Percentiles rank a stretch among this genome's conserved stretches.
Evolutionary conservation across 1,139 yeast genomes (phyloP).

Genomic region (Suhomyces terraborum): DNA sequence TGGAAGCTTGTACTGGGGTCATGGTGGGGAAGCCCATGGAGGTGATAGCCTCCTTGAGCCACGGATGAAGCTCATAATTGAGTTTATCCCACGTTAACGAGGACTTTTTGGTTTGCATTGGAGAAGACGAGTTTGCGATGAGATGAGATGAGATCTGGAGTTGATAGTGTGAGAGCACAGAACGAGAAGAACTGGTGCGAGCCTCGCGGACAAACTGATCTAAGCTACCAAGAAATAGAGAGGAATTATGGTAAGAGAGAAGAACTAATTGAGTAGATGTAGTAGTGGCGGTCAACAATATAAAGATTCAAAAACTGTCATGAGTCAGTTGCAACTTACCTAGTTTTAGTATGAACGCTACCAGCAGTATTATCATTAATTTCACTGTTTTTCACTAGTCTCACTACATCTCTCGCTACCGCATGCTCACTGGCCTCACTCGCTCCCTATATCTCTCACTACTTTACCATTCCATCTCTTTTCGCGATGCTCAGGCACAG

Average conservation of each 20-base stretch:
- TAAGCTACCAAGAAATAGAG: too few species aligned
- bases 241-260: neutral
- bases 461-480: neutral
- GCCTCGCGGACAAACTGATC: too few species aligned
- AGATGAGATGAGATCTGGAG: conserved; percentile 6
- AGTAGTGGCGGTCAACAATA: too few species aligned
- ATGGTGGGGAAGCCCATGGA: conserved; percentile 76
- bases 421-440: too few species aligned
- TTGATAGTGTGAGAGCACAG: neutral
- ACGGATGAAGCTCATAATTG: conserved; percentile 40
- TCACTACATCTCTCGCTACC: too few species aligned
- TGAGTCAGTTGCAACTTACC: too few species aligned
- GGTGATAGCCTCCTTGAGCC: conserved; percentile 62
- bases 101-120: conserved; percentile 34
- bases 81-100: conserved; percentile 45
- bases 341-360: too few species aligned
- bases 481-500: conserved; percentile 1
- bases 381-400: too few species aligned
- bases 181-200: neutral
- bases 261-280: too few species aligned
- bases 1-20: conserved; percentile 98
- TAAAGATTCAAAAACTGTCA: too few species aligned
- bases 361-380: too few species aligned
- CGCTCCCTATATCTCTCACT: neutral
- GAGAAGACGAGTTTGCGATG: conserved; percentile 2